Evolutionary conservation across 176 grass and related monocot species (phyloP).

Genomic region (Oryza longistaminata): DNA sequence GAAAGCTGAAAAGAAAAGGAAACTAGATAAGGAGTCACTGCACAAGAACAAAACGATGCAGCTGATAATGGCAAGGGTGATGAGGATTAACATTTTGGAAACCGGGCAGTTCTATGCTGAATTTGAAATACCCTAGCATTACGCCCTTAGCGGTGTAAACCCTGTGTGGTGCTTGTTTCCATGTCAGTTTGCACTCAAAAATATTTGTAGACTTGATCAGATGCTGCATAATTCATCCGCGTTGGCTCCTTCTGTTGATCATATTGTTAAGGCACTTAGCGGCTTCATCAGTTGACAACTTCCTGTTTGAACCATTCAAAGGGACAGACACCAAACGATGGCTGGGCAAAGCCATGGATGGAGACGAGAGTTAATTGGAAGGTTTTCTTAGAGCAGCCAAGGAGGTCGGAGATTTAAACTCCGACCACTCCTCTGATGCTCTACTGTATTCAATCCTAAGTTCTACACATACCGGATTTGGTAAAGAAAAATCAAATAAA

Average conservation of each 20-base stretch:
- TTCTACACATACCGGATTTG: no score
- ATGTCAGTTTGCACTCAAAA: not conserved
- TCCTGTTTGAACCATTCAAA: not conserved
- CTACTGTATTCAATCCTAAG: no score
- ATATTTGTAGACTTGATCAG: not conserved
- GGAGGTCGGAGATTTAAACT: no score
- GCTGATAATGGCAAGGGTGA: slow-evolving; percentile 10
- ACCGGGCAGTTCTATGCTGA: not conserved
- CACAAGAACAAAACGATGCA: slow-evolving; percentile 27
- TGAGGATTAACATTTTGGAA: not conserved
- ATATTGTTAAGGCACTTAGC: not conserved
- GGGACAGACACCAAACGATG: not conserved
- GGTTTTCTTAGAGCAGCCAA: no score
- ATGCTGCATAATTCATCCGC: not conserved
- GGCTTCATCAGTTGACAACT: not conserved
- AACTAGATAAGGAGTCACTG: slow-evolving; percentile 37
- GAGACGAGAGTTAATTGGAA: no score
- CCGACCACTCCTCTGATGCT: no score
- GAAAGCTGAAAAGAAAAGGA: slow-evolving; percentile 66
- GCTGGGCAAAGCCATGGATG: not conserved
- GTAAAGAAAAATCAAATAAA: no score
- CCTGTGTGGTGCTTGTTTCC: not conserved
- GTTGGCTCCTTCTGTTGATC: not conserved
- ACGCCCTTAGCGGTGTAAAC: not conserved
- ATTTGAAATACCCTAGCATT: not conserved